Percentiles rank a stretch among this genome's conserved stretches.
Evolutionary conservation across 2,329 filamentous ascomycete genomes (phyloP).

Genomic region (Fusarium metavorans): DNA sequence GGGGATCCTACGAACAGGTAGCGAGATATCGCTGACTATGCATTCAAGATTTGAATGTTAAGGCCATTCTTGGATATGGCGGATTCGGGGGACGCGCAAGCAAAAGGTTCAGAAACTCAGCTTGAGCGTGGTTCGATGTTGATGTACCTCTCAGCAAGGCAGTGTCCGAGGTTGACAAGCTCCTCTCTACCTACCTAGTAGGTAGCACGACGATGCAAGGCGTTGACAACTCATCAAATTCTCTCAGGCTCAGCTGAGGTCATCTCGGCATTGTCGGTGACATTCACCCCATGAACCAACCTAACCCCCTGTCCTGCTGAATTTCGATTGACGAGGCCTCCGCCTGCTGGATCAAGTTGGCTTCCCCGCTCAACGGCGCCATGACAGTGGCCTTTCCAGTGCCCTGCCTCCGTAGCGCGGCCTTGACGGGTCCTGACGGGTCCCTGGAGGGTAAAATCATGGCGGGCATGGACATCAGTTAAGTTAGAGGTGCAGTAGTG

Average conservation of each 20-base stretch:
- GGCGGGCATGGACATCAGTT: constrained; percentile 22
- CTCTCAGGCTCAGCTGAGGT: constrained; percentile 21
- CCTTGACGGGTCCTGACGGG: not conserved
- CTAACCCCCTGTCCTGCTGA: constrained; percentile 36
- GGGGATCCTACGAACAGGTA: not conserved
- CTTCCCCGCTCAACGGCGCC: constrained; percentile 18
- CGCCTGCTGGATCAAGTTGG: not conserved
- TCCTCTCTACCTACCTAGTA: not conserved
- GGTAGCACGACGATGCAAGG: not conserved
- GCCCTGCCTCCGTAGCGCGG: constrained; percentile 11
- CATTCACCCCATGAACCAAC: constrained; percentile 11
- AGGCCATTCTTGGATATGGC: not conserved
- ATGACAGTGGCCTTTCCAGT: constrained; percentile 14
- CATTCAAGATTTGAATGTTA: not conserved
- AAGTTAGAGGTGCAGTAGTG: constrained; percentile 28
- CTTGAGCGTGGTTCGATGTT: not conserved
- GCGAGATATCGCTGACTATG: not conserved
- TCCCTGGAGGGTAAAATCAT: constrained; percentile 1
- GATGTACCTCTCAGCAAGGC: not conserved
- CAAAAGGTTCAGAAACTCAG: not conserved
- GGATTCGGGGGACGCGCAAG: not conserved
- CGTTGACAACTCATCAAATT: constrained; percentile 1
- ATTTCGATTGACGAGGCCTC: constrained; percentile 37
- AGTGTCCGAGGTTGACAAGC: not conserved
- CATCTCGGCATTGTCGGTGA: constrained; percentile 23